These are phyloP conservation scores for Rhodotorula diobovata DNA, from an alignment of 768 basidiomycete genomes.

Conservation along the genomic window DNA sequence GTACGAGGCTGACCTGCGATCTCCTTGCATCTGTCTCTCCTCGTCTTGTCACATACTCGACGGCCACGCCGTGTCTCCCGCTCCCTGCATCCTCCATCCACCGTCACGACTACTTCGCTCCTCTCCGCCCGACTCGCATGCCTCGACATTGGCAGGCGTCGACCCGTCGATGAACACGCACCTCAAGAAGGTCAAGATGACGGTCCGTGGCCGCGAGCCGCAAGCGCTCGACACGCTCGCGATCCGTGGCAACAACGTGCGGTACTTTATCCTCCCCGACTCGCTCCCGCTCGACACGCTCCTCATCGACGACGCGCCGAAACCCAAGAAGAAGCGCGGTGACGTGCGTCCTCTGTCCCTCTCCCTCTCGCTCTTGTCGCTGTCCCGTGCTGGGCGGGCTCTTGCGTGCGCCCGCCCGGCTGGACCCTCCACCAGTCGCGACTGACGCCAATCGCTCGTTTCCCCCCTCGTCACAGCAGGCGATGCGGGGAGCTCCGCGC, in stretches of 20 bases:
- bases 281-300: slow-evolving; percentile 93
- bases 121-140: too few relatives aligned
- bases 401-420: not conserved
- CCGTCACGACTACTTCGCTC: too few relatives aligned
- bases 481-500: slow-evolving; percentile 6
- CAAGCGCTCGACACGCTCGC: slow-evolving; percentile 80
- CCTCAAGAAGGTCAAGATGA: slow-evolving; percentile 95
- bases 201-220: slow-evolving; percentile 83
- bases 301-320: slow-evolving; percentile 94
- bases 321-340: slow-evolving; percentile 85
- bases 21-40: too few relatives aligned
- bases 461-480: not conserved
- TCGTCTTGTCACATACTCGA: too few relatives aligned
- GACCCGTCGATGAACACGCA: slow-evolving; percentile 99
- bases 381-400: too few relatives aligned
- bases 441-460: not conserved
- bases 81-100: not conserved
- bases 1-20: too few relatives aligned
- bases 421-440: not conserved
- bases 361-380: not conserved
- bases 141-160: slow-evolving; percentile 60
- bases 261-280: slow-evolving; percentile 96
- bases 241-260: slow-evolving; percentile 92
- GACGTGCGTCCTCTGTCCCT: slow-evolving; percentile 18
- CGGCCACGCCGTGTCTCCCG: too few relatives aligned